Base-by-base conservation (phyloP, 2,329 filamentous ascomycete species). In the Cordyceps tenuipes region DNA sequence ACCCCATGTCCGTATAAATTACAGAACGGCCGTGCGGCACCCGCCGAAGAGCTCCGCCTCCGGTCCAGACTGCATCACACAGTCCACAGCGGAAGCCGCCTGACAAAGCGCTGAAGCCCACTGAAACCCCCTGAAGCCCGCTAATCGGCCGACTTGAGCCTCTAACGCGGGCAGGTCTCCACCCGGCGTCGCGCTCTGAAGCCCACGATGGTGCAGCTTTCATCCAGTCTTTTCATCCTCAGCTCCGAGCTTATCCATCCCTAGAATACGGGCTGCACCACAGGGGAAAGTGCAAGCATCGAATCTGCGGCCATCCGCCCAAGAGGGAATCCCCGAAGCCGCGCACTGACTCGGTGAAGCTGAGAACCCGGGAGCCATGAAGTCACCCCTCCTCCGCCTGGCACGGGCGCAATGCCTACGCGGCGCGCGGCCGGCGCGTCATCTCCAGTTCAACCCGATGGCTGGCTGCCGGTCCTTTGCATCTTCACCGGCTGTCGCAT, bases 401-500 rank as follows among this genome's bases (percentile, higher is more conserved):
- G 39, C 57, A n/a, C 43, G 49, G 34, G 29, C 41, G 10, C 59
- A 36, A 9, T 48, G 26, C 26, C 36, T 52, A 6, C 31, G 57
- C 36, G 13, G 26, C 53, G n/a, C 34, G 12, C 44, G 44, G n/a
- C 23, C 51, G 7, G 47, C n/a, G n/a, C 15, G 26, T 19, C 29
- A 5, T 17, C 43, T 56, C n/a, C 39, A 15, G 12, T 51, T 51
- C 7, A n/a, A 17, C 26, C 23, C 46, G 10, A 44, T 17, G 34
- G 4, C 52, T 23, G 12, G n/a, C 3, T 39, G 17, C 29, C 58
- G 47, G 5, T 26, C 21, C 9, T 51, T 58, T 26, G 61, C 49
- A 6, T 58, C 54, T 8, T 43, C 53, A 13, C 47, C 48, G 26
- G 64, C 63, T 31, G 58, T 61, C 9, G 59, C 62, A 10, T 63